Evolutionary conservation across 441 rosid genomes (phyloP).

Genomic region (Erodium chrysanthum): DNA sequence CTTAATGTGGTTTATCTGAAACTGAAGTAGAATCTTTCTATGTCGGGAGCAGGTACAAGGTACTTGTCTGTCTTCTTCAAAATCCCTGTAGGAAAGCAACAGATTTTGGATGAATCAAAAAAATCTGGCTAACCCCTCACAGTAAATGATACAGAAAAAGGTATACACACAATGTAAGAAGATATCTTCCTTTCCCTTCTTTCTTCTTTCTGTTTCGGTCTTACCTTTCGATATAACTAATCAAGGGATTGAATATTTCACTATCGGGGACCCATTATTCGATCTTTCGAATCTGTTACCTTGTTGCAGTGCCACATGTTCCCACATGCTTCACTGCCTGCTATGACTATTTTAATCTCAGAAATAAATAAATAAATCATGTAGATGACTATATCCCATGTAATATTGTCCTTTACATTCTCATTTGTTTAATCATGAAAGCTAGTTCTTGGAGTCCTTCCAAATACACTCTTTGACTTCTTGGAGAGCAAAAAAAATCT

Average conservation of each 20-base stretch:
- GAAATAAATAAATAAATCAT: not conserved
- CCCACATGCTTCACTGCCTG: not conserved
- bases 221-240: not conserved
- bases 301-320: constrained; percentile 1
- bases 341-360: not conserved
- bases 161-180: constrained; percentile 1
- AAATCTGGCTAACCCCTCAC: constrained; percentile 6
- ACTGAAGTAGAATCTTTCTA: constrained; percentile 44
- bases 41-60: constrained; percentile 11
- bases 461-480: not conserved
- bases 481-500: not conserved
- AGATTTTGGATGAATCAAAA: not conserved
- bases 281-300: not conserved
- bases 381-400: not conserved
- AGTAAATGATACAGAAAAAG: too few relatives aligned
- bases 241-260: too few relatives aligned
- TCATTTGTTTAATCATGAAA: not conserved
- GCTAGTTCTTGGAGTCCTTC: not conserved
- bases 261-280: not conserved
- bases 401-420: not conserved
- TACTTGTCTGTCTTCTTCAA: not conserved
- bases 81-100: constrained; percentile 5
- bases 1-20: constrained; percentile 59
- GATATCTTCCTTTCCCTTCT: not conserved
- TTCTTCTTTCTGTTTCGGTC: not conserved